Evolutionary conservation across 2,329 filamentous ascomycete species (phyloP), one percentile per base, ranked within the genome.

Genomic region (Didymella lethalis): DNA sequence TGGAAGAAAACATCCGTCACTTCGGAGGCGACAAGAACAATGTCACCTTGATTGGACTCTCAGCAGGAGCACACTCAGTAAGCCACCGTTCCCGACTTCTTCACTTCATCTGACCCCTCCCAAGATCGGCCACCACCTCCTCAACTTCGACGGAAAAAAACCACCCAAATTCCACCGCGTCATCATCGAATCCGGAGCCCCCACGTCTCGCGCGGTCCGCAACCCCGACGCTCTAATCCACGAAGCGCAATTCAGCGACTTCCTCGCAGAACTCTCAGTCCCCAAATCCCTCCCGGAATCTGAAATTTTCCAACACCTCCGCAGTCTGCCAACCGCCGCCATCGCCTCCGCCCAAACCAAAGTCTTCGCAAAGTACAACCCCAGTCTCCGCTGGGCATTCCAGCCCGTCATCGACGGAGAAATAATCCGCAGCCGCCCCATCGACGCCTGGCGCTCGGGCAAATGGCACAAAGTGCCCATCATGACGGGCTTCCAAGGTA

Each of bases 401-500:
- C 89, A 91, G 66, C 89, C 89, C 7, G 85, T 88, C 34, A 84
- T 91, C 56, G 88, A 90, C 67, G 83, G 83, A 4, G 82, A 84
- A 12, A 73, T 88, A 14, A 86, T 91, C 52, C 80, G 82, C 2
- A 79, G 82, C 26, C 76, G 83, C 11, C 88, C 89, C 3, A 79
- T 89, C 12, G 78, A 81, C n/a, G 81, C 83, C n/a, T 89, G 86
- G 86, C 72, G 79, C 26, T 77, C 81, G 0, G 79, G 82, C 0
- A 73, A 78, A 16, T 85, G 82, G 71, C 80, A 88, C 64, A 81
- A 81, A 62, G 79, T 88, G 7, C 86, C 87, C 7, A 82, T 92
- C 48, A 77, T 92, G 48, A 90, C 88, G 0, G 89, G 89, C 7
- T 92, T 88, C 79, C 88, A 88, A 74, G 85, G 86, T 38, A 87